These are phyloP conservation scores for Lactarius hengduanensis DNA, from an alignment of 768 basidiomycete genomes.

Conservation along the genomic window DNA sequence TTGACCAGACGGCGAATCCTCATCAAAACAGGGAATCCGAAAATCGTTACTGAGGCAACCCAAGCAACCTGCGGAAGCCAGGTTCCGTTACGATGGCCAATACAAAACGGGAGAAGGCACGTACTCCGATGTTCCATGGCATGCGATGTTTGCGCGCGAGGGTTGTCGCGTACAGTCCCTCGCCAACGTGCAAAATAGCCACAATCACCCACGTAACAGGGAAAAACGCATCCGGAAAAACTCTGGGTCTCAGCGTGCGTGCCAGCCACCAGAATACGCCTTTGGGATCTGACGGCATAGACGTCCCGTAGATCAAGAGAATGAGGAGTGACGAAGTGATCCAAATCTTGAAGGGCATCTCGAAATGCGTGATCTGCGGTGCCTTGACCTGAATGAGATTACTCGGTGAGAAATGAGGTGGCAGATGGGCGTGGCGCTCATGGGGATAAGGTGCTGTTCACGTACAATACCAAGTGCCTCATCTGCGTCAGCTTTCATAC, in stretches of 20 bases:
- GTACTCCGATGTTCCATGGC: constrained; percentile 41
- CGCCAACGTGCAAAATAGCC: constrained; percentile 43
- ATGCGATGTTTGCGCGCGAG: constrained; percentile 54
- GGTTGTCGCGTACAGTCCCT: constrained; percentile 47
- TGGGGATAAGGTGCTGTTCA: constrained; percentile 11
- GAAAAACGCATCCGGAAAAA: constrained; percentile 36
- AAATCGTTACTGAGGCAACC: constrained; percentile 46
- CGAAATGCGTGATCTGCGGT: constrained; percentile 60
- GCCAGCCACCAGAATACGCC: constrained; percentile 34
- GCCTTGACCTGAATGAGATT: constrained; percentile 31
- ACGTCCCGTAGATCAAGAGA: constrained; percentile 38
- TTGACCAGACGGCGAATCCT: constrained; percentile 62
- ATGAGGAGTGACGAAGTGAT: constrained; percentile 33
- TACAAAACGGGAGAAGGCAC: constrained; percentile 30
- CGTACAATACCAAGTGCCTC: constrained; percentile 77
- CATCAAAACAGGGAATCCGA: constrained; percentile 55
- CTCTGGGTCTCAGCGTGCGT: constrained; percentile 33
- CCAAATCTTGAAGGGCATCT: constrained; percentile 39
- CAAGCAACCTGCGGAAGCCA: constrained; percentile 47
- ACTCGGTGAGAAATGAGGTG: constrained; percentile 2
- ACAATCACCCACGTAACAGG: constrained; percentile 38
- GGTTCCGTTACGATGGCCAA: constrained; percentile 6
- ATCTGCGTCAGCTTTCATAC: constrained; percentile 80
- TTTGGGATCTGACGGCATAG: constrained; percentile 31
- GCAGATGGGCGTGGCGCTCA: neutral